A percentile compares a stretch with the other conserved stretches of the same genome.
phyloP scores from a whole-genome alignment of 2,329 filamentous ascomycete genomes.

The Aspergillus hiratsukae region DNA sequence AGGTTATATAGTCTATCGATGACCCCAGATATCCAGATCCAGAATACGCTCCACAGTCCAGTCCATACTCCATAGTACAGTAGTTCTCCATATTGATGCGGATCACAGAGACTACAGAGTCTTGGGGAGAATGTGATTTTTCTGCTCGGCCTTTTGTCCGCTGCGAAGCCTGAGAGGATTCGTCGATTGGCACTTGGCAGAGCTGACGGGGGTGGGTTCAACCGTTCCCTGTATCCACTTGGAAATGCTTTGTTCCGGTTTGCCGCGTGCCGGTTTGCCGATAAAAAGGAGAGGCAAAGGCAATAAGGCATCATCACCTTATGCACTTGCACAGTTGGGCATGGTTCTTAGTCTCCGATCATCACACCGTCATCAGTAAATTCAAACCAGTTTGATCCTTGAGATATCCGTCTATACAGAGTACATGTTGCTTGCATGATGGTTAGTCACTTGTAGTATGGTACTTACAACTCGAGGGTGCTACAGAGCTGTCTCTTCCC shows the following conservation, averaged over 20 bases:
- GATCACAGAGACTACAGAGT: neutral
- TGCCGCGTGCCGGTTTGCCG: conserved; percentile 32
- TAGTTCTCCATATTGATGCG: neutral
- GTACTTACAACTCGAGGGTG: no score
- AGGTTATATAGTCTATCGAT: neutral
- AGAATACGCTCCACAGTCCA: neutral
- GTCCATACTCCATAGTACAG: neutral
- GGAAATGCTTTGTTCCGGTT: conserved; percentile 6
- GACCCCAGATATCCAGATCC: neutral
- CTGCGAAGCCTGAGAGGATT: neutral
- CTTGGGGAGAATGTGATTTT: neutral
- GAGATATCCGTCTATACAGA: no score
- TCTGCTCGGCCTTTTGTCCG: neutral
- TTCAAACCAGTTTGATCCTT: no score
- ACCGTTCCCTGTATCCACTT: neutral
- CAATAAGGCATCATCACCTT: neutral
- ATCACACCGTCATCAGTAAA: no score
- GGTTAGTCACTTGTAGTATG: no score
- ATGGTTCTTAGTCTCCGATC: no score
- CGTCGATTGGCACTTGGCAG: neutral
- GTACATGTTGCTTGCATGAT: no score
- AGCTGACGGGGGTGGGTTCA: no score
- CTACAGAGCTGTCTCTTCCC: no score
- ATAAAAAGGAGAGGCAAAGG: conserved; percentile 8
- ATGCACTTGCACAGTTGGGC: no score